Percentiles rank a stretch among this genome's conserved stretches.
Evolutionary conservation across 345 rosid genomes (phyloP).

Genomic region (Murraya koenigii): DNA sequence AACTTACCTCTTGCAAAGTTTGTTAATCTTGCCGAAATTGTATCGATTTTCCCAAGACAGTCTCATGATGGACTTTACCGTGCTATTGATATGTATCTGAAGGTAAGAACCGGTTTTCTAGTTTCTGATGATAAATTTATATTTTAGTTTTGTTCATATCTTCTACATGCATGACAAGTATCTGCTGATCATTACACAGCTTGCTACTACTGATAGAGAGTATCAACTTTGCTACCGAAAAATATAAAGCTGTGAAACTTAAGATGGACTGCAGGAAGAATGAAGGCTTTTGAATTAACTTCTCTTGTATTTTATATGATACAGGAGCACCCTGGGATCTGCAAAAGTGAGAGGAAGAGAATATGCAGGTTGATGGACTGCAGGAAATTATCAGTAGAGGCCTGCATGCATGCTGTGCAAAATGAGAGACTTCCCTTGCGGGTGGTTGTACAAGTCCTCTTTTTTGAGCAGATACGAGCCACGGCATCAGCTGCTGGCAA

Average conservation of each 20-base stretch:
- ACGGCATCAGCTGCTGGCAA: constrained; percentile 43
- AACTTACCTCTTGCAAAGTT: constrained; percentile 44
- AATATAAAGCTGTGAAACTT: neutral
- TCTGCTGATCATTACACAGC: neutral
- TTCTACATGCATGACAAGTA: too few relatives aligned
- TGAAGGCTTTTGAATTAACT: neutral
- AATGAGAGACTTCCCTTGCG: constrained; percentile 83
- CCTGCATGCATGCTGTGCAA: constrained; percentile 82
- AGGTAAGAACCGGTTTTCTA: constrained; percentile 37
- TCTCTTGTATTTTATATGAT: neutral
- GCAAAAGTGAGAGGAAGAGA: constrained; percentile 68
- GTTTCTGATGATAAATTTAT: neutral
- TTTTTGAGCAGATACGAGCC: constrained; percentile 77
- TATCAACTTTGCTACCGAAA: neutral
- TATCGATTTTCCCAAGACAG: constrained; percentile 48
- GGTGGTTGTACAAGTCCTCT: constrained; percentile 83
- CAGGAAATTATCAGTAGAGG: constrained; percentile 73
- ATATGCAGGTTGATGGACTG: constrained; percentile 73
- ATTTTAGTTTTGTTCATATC: neutral
- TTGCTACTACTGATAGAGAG: neutral
- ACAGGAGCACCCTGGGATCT: constrained; percentile 61
- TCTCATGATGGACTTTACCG: constrained; percentile 71
- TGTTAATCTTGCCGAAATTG: constrained; percentile 37
- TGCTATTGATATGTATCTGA: constrained; percentile 71
- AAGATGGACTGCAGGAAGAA: neutral